phyloP scores from a whole-genome alignment of 2,329 filamentous ascomycete species.

The Metarhizium anisopliae region DNA sequence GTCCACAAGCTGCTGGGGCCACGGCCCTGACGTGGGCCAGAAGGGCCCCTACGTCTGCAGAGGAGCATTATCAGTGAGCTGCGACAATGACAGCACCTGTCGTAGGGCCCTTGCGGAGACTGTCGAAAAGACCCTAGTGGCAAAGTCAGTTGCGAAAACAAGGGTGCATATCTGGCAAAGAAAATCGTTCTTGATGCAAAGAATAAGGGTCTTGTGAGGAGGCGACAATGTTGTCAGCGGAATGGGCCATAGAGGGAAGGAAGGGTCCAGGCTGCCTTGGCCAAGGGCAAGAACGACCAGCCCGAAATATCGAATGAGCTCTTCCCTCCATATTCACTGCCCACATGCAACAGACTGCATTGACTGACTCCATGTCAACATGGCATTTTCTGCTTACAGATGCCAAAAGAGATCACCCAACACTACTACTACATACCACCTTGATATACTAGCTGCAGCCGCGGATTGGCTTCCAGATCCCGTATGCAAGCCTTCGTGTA shows the following conservation, averaged over 20 bases:
- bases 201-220: too few species aligned
- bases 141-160: background rate
- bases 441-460: background rate
- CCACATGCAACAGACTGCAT: too few species aligned
- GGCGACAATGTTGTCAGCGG: too few species aligned
- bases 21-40: background rate
- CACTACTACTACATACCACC: background rate
- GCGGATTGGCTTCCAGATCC: background rate
- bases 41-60: slow-evolving; percentile 4
- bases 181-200: too few species aligned
- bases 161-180: too few species aligned
- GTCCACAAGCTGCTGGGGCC: background rate
- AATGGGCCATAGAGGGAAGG: too few species aligned
- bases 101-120: background rate
- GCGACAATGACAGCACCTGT: background rate
- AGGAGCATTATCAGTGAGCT: background rate
- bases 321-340: background rate
- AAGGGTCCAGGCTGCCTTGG: too few species aligned
- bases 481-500: background rate
- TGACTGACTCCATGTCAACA: too few species aligned
- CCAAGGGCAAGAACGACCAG: too few species aligned
- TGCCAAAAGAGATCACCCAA: background rate
- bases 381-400: too few species aligned
- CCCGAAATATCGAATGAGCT: too few species aligned
- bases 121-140: background rate